Base-by-base conservation (phyloP, 768 basidiomycete genomes). In the Leccinum subtestaceum region DNA sequence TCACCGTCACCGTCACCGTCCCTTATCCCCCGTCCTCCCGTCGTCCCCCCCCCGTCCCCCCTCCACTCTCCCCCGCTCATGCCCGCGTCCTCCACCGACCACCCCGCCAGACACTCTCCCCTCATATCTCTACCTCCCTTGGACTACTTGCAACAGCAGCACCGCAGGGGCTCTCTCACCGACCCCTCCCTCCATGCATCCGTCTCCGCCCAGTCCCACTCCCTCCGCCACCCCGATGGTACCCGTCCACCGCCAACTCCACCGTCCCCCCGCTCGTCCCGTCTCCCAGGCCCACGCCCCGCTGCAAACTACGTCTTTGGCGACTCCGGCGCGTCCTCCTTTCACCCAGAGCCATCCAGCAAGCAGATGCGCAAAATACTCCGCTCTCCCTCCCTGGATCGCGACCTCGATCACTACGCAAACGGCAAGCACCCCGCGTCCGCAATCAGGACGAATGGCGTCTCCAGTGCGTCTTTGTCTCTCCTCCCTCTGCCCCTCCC, bases 91-190 rank as follows among this genome's bases (percentile, higher is more conserved):
- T 45, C 43, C 8, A n/a, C 19, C n/a, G 74, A 53, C 58, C 67
- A 59, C 57, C 75, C 23, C 25, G 7, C 12, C 23, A 76, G 81
- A 64, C 81, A 78, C 63, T 81, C 82, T 34, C 81, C 85, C 17
- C 76, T 81, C 50, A 77, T 83, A 4, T 81, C 88, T 55, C 81
- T 93, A 31, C 85, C 87, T 2, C 89, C 90, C 9, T 84, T 92
- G 66, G 87, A 91, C 70, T 86, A 82, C 70, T 81, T 91, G 25
- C 89, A 91, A 3, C 36, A 36, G 71, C 89, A 82, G 56, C 91
- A 91, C 68, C 83, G 90, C n/a, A 77, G 89, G 58, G 89, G 89
- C 59, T 92, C 91, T 2, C 87, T 91, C 69, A 90, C 90, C 8
- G 91, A 93, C 77, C 90, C 90, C 3, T 86, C 87, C 45, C 79